These are phyloP conservation scores for Alternaria arborescens DNA, from an alignment of 2,329 filamentous ascomycete species.

Conservation along the genomic window DNA sequence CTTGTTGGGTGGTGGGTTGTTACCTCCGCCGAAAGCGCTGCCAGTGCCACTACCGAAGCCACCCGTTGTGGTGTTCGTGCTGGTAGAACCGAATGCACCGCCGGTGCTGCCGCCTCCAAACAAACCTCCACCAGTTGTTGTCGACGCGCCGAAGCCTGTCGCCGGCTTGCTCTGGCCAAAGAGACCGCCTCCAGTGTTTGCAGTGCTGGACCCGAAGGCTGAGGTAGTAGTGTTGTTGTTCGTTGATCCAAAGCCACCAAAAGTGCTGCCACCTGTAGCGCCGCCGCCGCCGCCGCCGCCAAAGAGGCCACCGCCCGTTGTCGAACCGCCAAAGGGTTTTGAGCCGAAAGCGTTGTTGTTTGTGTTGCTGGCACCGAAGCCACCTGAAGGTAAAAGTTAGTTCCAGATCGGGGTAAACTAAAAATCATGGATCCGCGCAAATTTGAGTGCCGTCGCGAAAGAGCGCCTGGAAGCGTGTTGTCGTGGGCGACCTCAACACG, in stretches of 20 bases:
- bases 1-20: slow-evolving; percentile 48
- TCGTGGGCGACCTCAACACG: background rate
- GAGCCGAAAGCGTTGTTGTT: slow-evolving; percentile 37
- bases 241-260: slow-evolving; percentile 28
- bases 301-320: slow-evolving; percentile 48
- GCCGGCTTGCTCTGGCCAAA: slow-evolving; percentile 45
- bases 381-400: slow-evolving; percentile 42
- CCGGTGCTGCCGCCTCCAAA: slow-evolving; percentile 42
- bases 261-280: slow-evolving; percentile 15
- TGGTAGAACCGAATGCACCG: slow-evolving; percentile 38
- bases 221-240: slow-evolving; percentile 32
- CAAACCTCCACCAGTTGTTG: slow-evolving; percentile 36
- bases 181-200: slow-evolving; percentile 39
- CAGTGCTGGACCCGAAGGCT: slow-evolving; percentile 38
- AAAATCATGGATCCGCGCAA: slow-evolving; percentile 7
- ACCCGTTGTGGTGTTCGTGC: slow-evolving; percentile 26
- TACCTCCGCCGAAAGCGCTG: slow-evolving; percentile 44
- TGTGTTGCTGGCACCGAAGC: slow-evolving; percentile 42
- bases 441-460: background rate
- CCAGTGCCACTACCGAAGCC: slow-evolving; percentile 36
- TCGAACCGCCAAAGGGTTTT: slow-evolving; percentile 45
- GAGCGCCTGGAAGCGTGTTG: background rate
- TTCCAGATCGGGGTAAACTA: slow-evolving; percentile 3
- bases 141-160: slow-evolving; percentile 37
- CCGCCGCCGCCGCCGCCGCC: slow-evolving; percentile 38